phyloP scores from a whole-genome alignment of 371 early-diverging fungal genomes.

The Mucor piriformis region DNA sequence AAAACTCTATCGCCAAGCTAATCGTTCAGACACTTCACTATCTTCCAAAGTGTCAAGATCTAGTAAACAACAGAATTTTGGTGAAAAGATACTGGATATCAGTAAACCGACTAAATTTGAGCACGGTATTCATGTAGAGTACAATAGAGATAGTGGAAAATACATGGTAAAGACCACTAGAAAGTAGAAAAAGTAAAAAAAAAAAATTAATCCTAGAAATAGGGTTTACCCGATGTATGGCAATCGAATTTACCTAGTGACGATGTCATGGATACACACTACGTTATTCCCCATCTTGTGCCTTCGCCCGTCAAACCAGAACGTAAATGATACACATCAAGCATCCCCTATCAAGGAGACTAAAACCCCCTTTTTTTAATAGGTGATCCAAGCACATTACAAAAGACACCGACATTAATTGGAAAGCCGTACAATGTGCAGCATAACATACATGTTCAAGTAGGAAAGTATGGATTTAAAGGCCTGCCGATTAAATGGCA shows the following conservation, averaged over 20 bases:
- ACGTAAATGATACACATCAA: slow-evolving; percentile 26
- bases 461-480: slow-evolving; percentile 55
- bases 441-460: slow-evolving; percentile 64
- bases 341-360: neutral
- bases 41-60: slow-evolving; percentile 45
- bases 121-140: slow-evolving; percentile 72
- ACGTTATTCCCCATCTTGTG: slow-evolving; percentile 66
- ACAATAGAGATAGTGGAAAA: slow-evolving; percentile 60
- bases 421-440: slow-evolving; percentile 68
- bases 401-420: slow-evolving; percentile 38
- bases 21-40: slow-evolving; percentile 41
- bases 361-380: slow-evolving; percentile 4
- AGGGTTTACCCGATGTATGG: slow-evolving; percentile 74
- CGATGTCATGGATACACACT: slow-evolving; percentile 65
- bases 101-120: slow-evolving; percentile 68
- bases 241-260: slow-evolving; percentile 61
- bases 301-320: slow-evolving; percentile 47
- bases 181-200: neutral
- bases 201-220: slow-evolving; percentile 1
- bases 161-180: slow-evolving; percentile 51
- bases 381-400: slow-evolving; percentile 23
- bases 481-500: slow-evolving; percentile 65
- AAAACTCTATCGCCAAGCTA: slow-evolving; percentile 42
- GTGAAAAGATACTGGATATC: slow-evolving; percentile 61
- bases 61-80: slow-evolving; percentile 24